A percentile compares a stretch with the other conserved stretches of the same genome.
These are phyloP conservation scores for Comarum palustre DNA, from an alignment of 306 rosid genomes.

Conservation along the genomic window DNA sequence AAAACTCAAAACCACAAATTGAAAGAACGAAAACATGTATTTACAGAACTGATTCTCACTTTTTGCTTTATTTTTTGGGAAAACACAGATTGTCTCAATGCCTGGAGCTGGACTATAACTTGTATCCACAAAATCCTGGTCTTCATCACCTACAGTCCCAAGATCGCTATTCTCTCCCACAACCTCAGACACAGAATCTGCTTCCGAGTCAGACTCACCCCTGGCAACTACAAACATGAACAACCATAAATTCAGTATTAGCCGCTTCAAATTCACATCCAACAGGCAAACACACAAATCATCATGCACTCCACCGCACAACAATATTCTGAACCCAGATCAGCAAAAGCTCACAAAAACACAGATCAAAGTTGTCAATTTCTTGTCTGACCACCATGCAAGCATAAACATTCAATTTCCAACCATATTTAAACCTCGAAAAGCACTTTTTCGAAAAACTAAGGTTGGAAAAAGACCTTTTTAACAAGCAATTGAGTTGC, in stretches of 20 bases:
- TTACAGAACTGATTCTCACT: slow-evolving; percentile 34
- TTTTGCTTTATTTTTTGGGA: slow-evolving; percentile 69
- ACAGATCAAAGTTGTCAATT: not conserved
- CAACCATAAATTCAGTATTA: not conserved
- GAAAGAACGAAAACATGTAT: not conserved
- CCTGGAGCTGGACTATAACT: slow-evolving; percentile 68
- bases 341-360: not conserved
- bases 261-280: slow-evolving; percentile 1
- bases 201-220: slow-evolving; percentile 58
- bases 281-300: not conserved
- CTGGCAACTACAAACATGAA: slow-evolving; percentile 53
- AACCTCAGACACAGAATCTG: slow-evolving; percentile 35
- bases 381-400: not conserved
- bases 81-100: slow-evolving; percentile 62
- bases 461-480: not conserved
- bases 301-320: not conserved
- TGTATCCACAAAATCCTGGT: slow-evolving; percentile 60
- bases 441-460: not conserved
- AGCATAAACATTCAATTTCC: not conserved
- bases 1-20: not conserved
- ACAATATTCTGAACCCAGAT: not conserved
- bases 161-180: slow-evolving; percentile 62
- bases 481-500: not conserved
- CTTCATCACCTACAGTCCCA: slow-evolving; percentile 75
- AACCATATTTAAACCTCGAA: not conserved